These are phyloP conservation scores for Paecilomyces formosus DNA, from an alignment of 2,329 filamentous ascomycete species.

Conservation along the genomic window DNA sequence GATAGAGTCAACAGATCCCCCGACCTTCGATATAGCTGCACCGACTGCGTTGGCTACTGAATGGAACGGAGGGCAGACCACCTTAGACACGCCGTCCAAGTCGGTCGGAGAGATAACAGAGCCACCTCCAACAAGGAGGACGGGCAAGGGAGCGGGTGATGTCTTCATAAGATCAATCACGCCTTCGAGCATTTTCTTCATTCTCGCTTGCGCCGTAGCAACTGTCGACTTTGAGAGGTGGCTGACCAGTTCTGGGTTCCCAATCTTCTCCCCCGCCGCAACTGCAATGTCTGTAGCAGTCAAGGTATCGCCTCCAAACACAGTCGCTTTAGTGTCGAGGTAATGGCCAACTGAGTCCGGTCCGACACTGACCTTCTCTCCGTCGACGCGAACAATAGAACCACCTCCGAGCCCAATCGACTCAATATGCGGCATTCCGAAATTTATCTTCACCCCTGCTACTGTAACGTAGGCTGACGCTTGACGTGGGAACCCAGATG, in stretches of 20 bases:
- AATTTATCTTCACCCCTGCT: constrained; percentile 53
- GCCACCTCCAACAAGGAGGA: constrained; percentile 51
- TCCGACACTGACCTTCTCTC: constrained; percentile 39
- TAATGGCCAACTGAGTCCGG: constrained; percentile 51
- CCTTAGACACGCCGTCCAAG: constrained; percentile 42
- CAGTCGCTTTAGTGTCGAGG: constrained; percentile 40
- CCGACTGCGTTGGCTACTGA: constrained; percentile 54
- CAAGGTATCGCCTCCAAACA: constrained; percentile 48
- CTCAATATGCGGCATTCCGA: constrained; percentile 50
- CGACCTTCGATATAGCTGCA: constrained; percentile 49
- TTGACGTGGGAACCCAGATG: constrained; percentile 54
- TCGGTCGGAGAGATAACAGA: constrained; percentile 41
- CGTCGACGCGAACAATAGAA: constrained; percentile 30
- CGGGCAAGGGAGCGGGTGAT: constrained; percentile 42
- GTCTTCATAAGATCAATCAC: constrained; percentile 51
- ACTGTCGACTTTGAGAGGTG: constrained; percentile 9
- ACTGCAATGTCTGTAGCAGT: constrained; percentile 48
- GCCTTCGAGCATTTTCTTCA: constrained; percentile 41
- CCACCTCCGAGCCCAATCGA: constrained; percentile 54
- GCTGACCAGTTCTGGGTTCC: constrained; percentile 13
- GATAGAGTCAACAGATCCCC: constrained; percentile 44
- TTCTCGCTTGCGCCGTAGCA: constrained; percentile 17
- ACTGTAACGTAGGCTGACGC: constrained; percentile 53
- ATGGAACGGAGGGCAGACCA: constrained; percentile 43
- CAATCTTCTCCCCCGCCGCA: constrained; percentile 12